Evolutionary conservation across 1,284 basidiomycete species (phyloP).

Genomic region (Boletus mariae): DNA sequence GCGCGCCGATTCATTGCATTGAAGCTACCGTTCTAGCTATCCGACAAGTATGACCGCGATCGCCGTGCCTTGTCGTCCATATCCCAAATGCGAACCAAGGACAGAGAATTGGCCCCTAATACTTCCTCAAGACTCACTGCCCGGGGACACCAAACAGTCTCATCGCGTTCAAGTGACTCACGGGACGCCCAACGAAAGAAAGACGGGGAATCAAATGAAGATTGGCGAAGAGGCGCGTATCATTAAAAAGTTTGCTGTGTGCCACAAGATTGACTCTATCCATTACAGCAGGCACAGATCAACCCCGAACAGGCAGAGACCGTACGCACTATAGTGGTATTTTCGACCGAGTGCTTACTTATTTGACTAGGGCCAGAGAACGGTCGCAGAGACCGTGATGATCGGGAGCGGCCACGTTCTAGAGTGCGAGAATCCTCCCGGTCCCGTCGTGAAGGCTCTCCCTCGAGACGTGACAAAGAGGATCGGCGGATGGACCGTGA

Average conservation of each 20-base stretch:
- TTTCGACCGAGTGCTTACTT: slow-evolving; percentile 8
- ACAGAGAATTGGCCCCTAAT: slow-evolving; percentile 61
- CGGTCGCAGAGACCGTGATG: slow-evolving; percentile 55
- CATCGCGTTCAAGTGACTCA: slow-evolving; percentile 51
- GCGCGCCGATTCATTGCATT: slow-evolving; percentile 7
- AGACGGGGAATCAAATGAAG: slow-evolving; percentile 67
- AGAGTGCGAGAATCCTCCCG: slow-evolving; percentile 58
- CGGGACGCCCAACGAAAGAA: slow-evolving; percentile 65
- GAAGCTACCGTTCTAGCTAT: slow-evolving; percentile 48
- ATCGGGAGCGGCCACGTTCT: slow-evolving; percentile 56
- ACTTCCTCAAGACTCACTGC: slow-evolving; percentile 39
- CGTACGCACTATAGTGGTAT: slow-evolving; percentile 40
- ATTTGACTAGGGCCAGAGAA: slow-evolving; percentile 43
- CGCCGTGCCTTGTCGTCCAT: slow-evolving; percentile 54
- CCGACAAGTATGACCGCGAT: slow-evolving; percentile 82
- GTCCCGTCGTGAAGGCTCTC: slow-evolving; percentile 53
- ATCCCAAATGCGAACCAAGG: slow-evolving; percentile 52
- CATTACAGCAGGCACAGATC: slow-evolving; percentile 42
- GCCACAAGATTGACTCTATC: slow-evolving; percentile 1
- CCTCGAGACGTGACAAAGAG: slow-evolving; percentile 42
- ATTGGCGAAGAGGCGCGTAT: slow-evolving; percentile 72
- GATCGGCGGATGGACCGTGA: slow-evolving; percentile 38
- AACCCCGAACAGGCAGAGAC: slow-evolving; percentile 51
- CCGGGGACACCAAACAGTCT: slow-evolving; percentile 38
- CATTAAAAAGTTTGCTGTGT: slow-evolving; percentile 2